Base-by-base conservation (phyloP, 176 grass and related monocot genomes). In the Juncus inflexus region DNA sequence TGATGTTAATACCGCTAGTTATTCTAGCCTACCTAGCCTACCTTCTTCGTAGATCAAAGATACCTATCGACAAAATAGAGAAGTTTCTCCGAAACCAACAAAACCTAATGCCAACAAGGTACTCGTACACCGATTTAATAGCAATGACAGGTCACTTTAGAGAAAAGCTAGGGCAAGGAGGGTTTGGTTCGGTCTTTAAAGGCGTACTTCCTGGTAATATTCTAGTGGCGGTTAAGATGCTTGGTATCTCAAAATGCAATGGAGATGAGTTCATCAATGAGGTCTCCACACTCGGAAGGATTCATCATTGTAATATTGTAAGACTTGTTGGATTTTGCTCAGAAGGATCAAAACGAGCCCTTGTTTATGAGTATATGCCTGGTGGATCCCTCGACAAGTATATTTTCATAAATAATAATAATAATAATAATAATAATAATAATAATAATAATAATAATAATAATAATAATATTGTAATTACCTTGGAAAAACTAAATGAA, bases 341-440 rank as follows among this genome's bases (percentile, higher is more conserved):
- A 14, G 13, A 81, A 69, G 78, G 78, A 54, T 61, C 74, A n/a
- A 81, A 81, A 60, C 65, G 83, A 19, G 79, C 71, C 12, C 65
- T 87, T 4, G 57, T 87, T 4, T 87, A 87, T 14, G 75, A 83
- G 41, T 82, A 77, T 7, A 86, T 86, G 84, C 42, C 68, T 0
- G 82, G 78, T 65, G 79, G 86, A 2, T 86, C 86, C 57, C 79
- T 90, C 0, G 83, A 90, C 2, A 90, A 83, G 58, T 79, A 77
- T 15, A 86, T 90, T 55, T 90, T 86, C n/a, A n/a, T n/a, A n/a
- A 52, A 79, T 12, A 65, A 11, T 15, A 28, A 60, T 12, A n/a
- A n/a, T n/a, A n/a, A n/a, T n/a, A n/a, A n/a, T n/a, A n/a, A n/a
- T n/a, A n/a, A n/a, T n/a, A n/a, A n/a, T n/a, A n/a, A n/a, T n/a